Evolutionary conservation across 1,284 basidiomycete species (phyloP).

Genomic region (Tilletia caries): DNA sequence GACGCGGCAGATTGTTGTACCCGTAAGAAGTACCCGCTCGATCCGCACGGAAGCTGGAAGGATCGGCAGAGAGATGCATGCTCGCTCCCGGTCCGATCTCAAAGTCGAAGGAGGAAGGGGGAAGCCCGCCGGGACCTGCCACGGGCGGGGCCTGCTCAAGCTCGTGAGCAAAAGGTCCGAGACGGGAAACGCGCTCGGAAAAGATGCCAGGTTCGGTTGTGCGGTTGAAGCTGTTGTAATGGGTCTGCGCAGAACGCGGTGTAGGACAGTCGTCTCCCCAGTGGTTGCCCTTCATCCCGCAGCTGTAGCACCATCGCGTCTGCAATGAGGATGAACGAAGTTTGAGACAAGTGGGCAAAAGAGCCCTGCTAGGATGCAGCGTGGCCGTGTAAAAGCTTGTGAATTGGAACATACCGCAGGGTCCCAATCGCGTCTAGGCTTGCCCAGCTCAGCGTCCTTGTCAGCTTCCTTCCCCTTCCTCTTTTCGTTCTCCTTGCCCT

Average conservation of each 20-base stretch:
- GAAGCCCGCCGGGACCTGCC: slow-evolving; percentile 19
- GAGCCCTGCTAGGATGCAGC: too few species aligned
- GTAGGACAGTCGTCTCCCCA: slow-evolving; percentile 80
- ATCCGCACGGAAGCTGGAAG: neutral
- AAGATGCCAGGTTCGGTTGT: slow-evolving; percentile 69
- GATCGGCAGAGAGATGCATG: slow-evolving; percentile 28
- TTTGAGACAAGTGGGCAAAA: too few species aligned
- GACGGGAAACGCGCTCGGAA: slow-evolving; percentile 65
- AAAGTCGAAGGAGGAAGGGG: slow-evolving; percentile 31
- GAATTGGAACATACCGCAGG: slow-evolving; percentile 22
- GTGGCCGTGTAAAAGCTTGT: too few species aligned
- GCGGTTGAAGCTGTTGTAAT: slow-evolving; percentile 40
- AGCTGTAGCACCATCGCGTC: slow-evolving; percentile 84
- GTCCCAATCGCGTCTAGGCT: slow-evolving; percentile 22
- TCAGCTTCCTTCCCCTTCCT: slow-evolving; percentile 24
- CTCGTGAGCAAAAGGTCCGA: slow-evolving; percentile 69
- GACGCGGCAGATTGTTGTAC: neutral
- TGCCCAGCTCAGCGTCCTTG: slow-evolving; percentile 22
- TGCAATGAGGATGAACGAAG: too few species aligned
- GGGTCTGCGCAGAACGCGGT: slow-evolving; percentile 42
- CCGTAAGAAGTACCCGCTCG: neutral
- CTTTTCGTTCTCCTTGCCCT: slow-evolving; percentile 21
- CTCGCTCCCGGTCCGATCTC: slow-evolving; percentile 25
- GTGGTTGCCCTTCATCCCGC: slow-evolving; percentile 69
- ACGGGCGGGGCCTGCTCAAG: slow-evolving; percentile 24